A percentile compares a stretch with the other conserved stretches of the same genome.
phyloP scores from a whole-genome alignment of 352 stramenopile genomes.

The Elongisporangium senticosum region DNA sequence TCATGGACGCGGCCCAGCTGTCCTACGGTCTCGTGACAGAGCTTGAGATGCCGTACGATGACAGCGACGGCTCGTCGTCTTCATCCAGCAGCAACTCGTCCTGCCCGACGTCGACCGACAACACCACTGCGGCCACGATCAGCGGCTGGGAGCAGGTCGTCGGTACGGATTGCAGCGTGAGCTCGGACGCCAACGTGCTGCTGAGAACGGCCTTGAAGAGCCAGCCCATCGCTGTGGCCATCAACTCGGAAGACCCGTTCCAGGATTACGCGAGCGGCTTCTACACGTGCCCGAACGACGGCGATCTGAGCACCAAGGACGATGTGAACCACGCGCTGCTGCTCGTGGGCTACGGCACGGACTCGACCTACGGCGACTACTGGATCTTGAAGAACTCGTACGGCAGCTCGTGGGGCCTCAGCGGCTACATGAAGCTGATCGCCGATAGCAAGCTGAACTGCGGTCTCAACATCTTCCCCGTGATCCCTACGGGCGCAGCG shows the following conservation, averaged over 20 bases:
- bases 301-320: constrained; percentile 51
- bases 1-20: constrained; percentile 63
- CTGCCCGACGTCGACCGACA: constrained; percentile 23
- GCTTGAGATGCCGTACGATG: constrained; percentile 69
- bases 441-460: constrained; percentile 73
- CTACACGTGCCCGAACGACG: constrained; percentile 67
- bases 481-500: constrained; percentile 55
- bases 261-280: constrained; percentile 63
- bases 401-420: constrained; percentile 55
- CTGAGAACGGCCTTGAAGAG: constrained; percentile 46
- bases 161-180: constrained; percentile 44
- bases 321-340: constrained; percentile 73
- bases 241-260: constrained; percentile 70
- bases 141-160: constrained; percentile 63
- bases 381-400: constrained; percentile 86
- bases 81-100: constrained; percentile 20
- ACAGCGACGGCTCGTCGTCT: constrained; percentile 19
- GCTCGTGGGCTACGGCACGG: constrained; percentile 70
- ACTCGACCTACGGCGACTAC: constrained; percentile 51
- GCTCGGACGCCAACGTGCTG: constrained; percentile 42
- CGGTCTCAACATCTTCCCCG: constrained; percentile 72
- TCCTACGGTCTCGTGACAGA: constrained; percentile 59
- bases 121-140: constrained; percentile 68
- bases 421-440: constrained; percentile 59
- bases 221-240: constrained; percentile 69